phyloP scores from a whole-genome alignment of 805 yeast genomes.

The Candida anglica region DNA sequence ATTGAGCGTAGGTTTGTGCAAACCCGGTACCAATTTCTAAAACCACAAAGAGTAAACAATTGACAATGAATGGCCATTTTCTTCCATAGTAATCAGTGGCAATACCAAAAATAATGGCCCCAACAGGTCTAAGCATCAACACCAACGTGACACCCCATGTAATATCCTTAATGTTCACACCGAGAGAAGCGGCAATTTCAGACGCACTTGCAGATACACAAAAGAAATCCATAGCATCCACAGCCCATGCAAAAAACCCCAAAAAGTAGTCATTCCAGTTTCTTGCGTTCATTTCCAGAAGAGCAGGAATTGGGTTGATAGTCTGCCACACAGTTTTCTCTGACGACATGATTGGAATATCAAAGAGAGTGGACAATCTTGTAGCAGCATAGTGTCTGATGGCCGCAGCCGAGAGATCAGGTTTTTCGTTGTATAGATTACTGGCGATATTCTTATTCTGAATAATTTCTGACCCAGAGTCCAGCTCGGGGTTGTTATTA shows the following conservation, averaged over 20 bases:
- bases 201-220: conserved; percentile 54
- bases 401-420: conserved; percentile 11
- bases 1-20: conserved; percentile 53
- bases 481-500: background rate
- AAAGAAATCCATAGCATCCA: conserved; percentile 73
- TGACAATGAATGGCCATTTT: conserved; percentile 58
- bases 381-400: conserved; percentile 10
- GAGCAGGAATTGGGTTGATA: conserved; percentile 43
- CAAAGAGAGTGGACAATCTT: conserved; percentile 15
- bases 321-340: conserved; percentile 9
- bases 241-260: conserved; percentile 65
- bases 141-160: conserved; percentile 76
- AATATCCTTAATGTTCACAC: conserved; percentile 42
- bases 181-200: conserved; percentile 46
- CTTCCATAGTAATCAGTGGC: conserved; percentile 63
- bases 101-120: conserved; percentile 64
- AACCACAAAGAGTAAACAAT: conserved; percentile 47
- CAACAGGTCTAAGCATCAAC: conserved; percentile 67
- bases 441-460: background rate
- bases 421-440: conserved; percentile 10
- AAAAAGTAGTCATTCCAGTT: conserved; percentile 58
- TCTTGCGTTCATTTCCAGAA: conserved; percentile 28
- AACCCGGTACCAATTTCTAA: conserved; percentile 68
- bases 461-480: too few relatives aligned
- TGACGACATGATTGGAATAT: conserved; percentile 10